Base-by-base conservation (phyloP, 139 green algal species). In the Picochlorum costavermella region DNA sequence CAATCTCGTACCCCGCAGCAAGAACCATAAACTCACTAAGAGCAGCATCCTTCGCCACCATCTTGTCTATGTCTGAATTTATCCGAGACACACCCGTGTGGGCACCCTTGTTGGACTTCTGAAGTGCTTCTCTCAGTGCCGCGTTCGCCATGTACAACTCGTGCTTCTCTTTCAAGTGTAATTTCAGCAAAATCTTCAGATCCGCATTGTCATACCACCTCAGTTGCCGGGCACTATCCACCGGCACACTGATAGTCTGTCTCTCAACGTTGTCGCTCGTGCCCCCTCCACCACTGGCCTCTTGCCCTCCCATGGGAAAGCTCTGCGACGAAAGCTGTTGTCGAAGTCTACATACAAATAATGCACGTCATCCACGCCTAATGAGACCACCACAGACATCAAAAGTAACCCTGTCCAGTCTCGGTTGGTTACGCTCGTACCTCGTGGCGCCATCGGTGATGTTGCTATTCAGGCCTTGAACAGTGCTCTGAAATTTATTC, bases 81-180 rank as follows among this genome's bases (percentile, higher is more conserved):
- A 70, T 31, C 14, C 8, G 10, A 16, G 25, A 25, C 49, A 59
- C 26, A 4, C 17, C 16, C 46, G 20, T 23, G 5, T 53, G 46
- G 46, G 17, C 20, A 20, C n/a, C 17, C 46, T 14, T 53, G 16
- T 23, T 23, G n/a, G 23, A 14, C 12, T 65, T 64, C 50, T 70
- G 62, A 28, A 71, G 50, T 44, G 31, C 65, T 17, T 72, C 49
- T 43, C 70, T 46, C 49, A 76, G 48, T 30, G 57, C 63, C 3
- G 49, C 25, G 44, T 76, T 76, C 44, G 70, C 70, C 33, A 67
- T 37, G 43, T 68, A 63, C 45, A 76, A 58, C 48, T 76, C 70
- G 31, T 72, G 57, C 36, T 76, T 76, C 36, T 76, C 70, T 11
- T 56, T 58, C n/a, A 76, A 59, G 59, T 76, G 70, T 17, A 76